Conservation (phyloP, 768 basidiomycete genomes). For the Kwoniella bestiolae region DNA sequence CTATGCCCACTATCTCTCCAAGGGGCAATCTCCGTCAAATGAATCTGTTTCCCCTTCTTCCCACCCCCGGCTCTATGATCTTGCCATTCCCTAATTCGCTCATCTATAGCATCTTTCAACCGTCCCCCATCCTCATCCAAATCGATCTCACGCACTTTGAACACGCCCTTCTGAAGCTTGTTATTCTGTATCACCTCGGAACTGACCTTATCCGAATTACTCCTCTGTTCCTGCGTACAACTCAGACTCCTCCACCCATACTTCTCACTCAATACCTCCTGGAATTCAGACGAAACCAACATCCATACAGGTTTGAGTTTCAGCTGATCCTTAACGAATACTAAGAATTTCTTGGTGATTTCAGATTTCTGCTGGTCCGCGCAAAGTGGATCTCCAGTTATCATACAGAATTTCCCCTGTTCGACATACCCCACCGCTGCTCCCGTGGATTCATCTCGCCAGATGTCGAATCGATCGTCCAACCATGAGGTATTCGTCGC, state of each 20-base stretch:
- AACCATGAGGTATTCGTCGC: constrained; percentile 74
- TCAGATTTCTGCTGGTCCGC: constrained; percentile 57
- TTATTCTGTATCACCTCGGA: constrained; percentile 68
- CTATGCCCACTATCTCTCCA: constrained; percentile 66
- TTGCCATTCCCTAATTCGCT: constrained; percentile 67
- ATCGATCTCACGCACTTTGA: constrained; percentile 11
- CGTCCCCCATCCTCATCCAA: constrained; percentile 58
- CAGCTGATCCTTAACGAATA: constrained; percentile 58
- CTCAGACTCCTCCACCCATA: constrained; percentile 67
- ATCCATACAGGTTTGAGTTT: constrained; percentile 66
- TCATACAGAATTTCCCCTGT: constrained; percentile 64
- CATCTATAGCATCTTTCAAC: constrained; percentile 62
- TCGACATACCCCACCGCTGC: constrained; percentile 69
- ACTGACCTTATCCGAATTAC: constrained; percentile 62
- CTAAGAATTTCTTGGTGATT: constrained; percentile 63
- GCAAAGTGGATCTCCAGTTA: constrained; percentile 69
- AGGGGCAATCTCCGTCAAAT: constrained; percentile 62
- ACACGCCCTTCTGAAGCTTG: constrained; percentile 62
- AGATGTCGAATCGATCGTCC: constrained; percentile 63
- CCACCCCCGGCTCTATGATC: constrained; percentile 51
- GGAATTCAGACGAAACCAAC: constrained; percentile 65
- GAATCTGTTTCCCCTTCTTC: constrained; percentile 66
- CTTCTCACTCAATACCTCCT: constrained; percentile 62
- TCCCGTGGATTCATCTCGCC: constrained; percentile 65
- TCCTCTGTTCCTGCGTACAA: constrained; percentile 69